Base-by-base conservation (phyloP, 164 flowering plant species). In the Piper betle region DNA sequence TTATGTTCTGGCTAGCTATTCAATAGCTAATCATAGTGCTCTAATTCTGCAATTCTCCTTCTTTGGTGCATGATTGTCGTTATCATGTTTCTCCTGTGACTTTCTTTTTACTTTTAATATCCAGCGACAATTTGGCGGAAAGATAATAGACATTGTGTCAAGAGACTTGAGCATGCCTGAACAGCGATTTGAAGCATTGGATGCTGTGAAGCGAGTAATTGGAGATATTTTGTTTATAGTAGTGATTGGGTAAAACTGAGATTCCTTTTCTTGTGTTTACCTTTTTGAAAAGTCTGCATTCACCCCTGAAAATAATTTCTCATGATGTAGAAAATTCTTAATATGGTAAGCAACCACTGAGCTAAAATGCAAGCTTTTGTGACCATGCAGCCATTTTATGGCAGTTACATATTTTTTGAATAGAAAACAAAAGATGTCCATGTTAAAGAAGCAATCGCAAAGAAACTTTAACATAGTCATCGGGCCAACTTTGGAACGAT, bases 71-170 rank as follows among this genome's bases (percentile, higher is more conserved):
- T n/a, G n/a, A n/a, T n/a, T n/a, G n/a, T n/a, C n/a, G n/a, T n/a
- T n/a, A n/a, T n/a, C n/a, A n/a, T n/a, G 50, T 61, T n/a, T 19
- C 40, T 50, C 42, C 43, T 8, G 43, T 50, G 62, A 20, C 41
- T 52, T n/a, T 20, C 55, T 17, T 57, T n/a, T 62, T 52, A 4
- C 58, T 67, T 50, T 59, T 58, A 43, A 60, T 25, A 13, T 79
- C 79, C 88, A 94, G 99, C 99, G 95, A 58, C 91, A 87, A 74
- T 94, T 74, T 83, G 97, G 97, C 65, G 99, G 99, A 64, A 79
- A 64, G 73, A 82, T 94, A 63, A 88, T 94, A 58, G 99, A 94
- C 71, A 94, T 94, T 62, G 99, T 91, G 19, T 91, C 96, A 16
- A 66, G 88, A 69, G 91, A 88, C 59, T 66, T 78, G 42, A 66